These are phyloP conservation scores for Limonium bicolor DNA, from an alignment of 148 eudicot genomes.

Conservation along the genomic window DNA sequence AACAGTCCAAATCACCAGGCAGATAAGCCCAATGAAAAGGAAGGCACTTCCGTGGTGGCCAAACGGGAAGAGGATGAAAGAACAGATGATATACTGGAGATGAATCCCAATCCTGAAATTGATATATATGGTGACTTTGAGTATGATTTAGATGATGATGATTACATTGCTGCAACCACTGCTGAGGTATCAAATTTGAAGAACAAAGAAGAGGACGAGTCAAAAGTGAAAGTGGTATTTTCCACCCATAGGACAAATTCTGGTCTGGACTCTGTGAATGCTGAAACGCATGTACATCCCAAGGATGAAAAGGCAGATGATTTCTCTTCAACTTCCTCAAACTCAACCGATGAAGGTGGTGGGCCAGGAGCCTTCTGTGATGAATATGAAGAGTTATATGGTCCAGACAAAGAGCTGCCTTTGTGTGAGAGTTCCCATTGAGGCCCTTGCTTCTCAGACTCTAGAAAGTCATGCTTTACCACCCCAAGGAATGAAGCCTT, in stretches of 20 bases:
- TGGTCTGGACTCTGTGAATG: slow-evolving; percentile 8
- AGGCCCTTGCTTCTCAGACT: slow-evolving; percentile 9
- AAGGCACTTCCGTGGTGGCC: slow-evolving; percentile 8
- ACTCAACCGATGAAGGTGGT: slow-evolving; percentile 22
- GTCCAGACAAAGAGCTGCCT: slow-evolving; percentile 81
- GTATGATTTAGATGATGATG: slow-evolving; percentile 81
- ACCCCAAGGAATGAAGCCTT: slow-evolving; percentile 10
- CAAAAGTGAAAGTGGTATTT: slow-evolving; percentile 72
- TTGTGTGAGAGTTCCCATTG: slow-evolving; percentile 20
- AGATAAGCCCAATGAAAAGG: slow-evolving; percentile 11
- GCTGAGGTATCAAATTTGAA: slow-evolving; percentile 24
- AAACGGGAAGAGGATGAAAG: slow-evolving; percentile 34
- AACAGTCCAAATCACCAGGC: slow-evolving; percentile 33
- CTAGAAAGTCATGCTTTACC: slow-evolving; percentile 11
- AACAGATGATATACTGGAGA: slow-evolving; percentile 49
- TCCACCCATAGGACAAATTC: slow-evolving; percentile 32
- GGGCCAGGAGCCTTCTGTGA: slow-evolving; percentile 46
- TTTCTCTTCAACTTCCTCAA: slow-evolving; percentile 13
- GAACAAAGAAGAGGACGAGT: slow-evolving; percentile 30
- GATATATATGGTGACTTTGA: slow-evolving; percentile 95
- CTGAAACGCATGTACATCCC: slow-evolving; percentile 10
- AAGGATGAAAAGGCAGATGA: slow-evolving; percentile 4
- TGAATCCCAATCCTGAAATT: slow-evolving; percentile 63
- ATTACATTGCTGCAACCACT: slow-evolving; percentile 43
- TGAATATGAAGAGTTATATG: slow-evolving; percentile 83